Evolutionary conservation across 83 land plant genomes (phyloP), one percentile per base, ranked within the genome.

Genomic region (Thuja plicata): DNA sequence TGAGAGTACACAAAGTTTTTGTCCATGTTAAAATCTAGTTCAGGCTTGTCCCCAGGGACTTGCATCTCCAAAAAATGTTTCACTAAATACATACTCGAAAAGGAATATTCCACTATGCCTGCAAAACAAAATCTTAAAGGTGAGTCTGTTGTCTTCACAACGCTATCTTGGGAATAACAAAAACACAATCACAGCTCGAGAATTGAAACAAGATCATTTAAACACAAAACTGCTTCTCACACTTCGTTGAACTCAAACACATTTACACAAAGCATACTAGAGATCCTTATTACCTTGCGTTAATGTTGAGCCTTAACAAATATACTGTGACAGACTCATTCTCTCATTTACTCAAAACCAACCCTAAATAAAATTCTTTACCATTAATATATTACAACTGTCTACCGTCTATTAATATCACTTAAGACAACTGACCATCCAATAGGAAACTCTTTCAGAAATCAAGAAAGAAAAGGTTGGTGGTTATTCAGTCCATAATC

Each of bases 181-280:
- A 82, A 82, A 82, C 17, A 48, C 85, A 43, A 82, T 82, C 50
- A 82, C 30, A 82, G 85, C 50, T 8, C 27, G 21, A 82, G 85
- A 46, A 45, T 27, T 24, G 40, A 8, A 45, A 45, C n/a, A 45
- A 82, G 45, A 82, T 82, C 32, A 45, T 41, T 81, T 43, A 81
- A 24, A 41, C 45, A 21, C 50, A 8, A 43, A 8, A 40, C 3
- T 24, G 21, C 38, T 81, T 81, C 45, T 21, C 84, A 21, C 10
- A n/a, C 32, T 11, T 45, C 34, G 27, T n/a, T n/a, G n/a, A 2
- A 45, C 21, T 27, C 52, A 73, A 73, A 9, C 85, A 82, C 30
- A 81, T 5, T 13, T 11, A 82, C 52, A 82, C 10, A 82, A 43
- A 27, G 27, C 27, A 50, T 2, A 13, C 45, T 27, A 81, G 21